Evolutionary conservation across 257 asterid species (phyloP).

Genomic region (Cinchona pubescens): DNA sequence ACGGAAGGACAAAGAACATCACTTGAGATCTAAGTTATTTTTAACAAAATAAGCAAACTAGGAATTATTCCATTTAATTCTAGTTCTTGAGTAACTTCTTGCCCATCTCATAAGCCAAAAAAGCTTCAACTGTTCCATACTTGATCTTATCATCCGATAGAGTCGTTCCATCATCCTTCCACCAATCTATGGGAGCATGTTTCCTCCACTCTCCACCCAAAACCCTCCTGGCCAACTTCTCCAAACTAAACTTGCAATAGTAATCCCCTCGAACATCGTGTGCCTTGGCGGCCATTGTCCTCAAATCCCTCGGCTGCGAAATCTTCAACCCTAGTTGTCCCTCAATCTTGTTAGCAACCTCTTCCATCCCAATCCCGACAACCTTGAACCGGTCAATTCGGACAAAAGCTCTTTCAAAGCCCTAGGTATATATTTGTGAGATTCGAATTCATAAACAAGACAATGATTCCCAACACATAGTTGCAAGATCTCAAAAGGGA

Average conservation of each 20-base stretch:
- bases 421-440: not conserved
- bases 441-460: not conserved
- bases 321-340: not conserved
- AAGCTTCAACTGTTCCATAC: conserved; percentile 10
- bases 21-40: too few relatives aligned
- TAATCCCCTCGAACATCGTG: too few relatives aligned
- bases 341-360: not conserved
- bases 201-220: not conserved
- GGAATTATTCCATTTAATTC: too few relatives aligned
- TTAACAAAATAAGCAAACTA: too few relatives aligned
- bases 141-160: conserved; percentile 13
- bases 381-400: not conserved
- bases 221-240: not conserved
- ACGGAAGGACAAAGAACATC: too few relatives aligned
- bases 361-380: not conserved
- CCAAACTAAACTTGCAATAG: conserved; percentile 3
- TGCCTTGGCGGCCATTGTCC: not conserved
- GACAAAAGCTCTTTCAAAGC: not conserved
- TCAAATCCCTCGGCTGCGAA: not conserved
- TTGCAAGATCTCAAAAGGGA: conserved; percentile 3
- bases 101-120: conserved; percentile 9
- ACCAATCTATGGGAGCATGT: not conserved
- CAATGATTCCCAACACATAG: conserved; percentile 3
- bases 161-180: not conserved
- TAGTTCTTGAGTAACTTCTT: not conserved